phyloP scores from a whole-genome alignment of 2,329 filamentous ascomycete genomes.

The Metarhizium guizhouense region DNA sequence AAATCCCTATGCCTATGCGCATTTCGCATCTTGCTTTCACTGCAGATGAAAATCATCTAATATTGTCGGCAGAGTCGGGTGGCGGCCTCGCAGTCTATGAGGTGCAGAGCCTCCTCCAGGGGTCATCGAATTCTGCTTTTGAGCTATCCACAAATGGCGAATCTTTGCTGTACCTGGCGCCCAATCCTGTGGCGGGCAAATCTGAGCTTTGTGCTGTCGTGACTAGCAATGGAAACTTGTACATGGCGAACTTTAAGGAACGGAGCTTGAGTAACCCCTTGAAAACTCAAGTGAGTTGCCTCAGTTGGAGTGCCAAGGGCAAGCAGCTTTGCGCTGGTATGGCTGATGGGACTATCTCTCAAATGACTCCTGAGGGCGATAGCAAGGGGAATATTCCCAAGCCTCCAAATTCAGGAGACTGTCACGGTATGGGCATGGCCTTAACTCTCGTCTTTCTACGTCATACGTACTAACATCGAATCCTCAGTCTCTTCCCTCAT shows the following conservation, averaged over 20 bases:
- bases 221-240: slow-evolving; percentile 68
- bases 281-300: slow-evolving; percentile 68
- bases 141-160: slow-evolving; percentile 70
- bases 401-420: slow-evolving; percentile 57
- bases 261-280: slow-evolving; percentile 54
- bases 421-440: slow-evolving; percentile 48
- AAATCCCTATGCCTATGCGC: slow-evolving; percentile 61
- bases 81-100: slow-evolving; percentile 81
- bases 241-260: slow-evolving; percentile 73
- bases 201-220: slow-evolving; percentile 73
- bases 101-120: slow-evolving; percentile 56
- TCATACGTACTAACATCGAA: slow-evolving; percentile 9
- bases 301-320: slow-evolving; percentile 86
- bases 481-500: slow-evolving; percentile 62
- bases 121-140: slow-evolving; percentile 58
- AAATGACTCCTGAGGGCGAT: slow-evolving; percentile 75
- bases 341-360: slow-evolving; percentile 67
- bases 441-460: not conserved
- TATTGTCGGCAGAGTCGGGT: slow-evolving; percentile 72
- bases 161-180: slow-evolving; percentile 62
- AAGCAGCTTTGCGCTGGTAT: slow-evolving; percentile 88
- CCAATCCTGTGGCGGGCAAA: slow-evolving; percentile 70
- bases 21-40: slow-evolving; percentile 88
- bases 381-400: slow-evolving; percentile 71
- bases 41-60: slow-evolving; percentile 75